Evolutionary conservation across 164 flowering plant genomes (phyloP).

Genomic region (Kingdonia uniflora): DNA sequence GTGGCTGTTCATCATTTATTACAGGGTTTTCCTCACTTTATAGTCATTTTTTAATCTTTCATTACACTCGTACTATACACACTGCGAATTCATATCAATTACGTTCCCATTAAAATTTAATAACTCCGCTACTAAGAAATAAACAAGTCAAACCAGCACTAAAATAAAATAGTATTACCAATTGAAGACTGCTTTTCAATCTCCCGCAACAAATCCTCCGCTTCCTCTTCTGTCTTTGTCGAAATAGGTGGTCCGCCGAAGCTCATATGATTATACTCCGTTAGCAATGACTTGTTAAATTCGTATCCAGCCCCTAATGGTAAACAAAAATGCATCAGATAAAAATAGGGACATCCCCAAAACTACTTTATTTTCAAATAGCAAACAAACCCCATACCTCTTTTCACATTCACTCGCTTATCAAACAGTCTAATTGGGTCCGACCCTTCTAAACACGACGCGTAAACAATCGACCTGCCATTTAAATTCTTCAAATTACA

Average conservation of each 20-base stretch:
- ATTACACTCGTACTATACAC: too few relatives aligned
- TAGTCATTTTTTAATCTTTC: too few relatives aligned
- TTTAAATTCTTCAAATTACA: constrained; percentile 2
- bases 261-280: constrained; percentile 76
- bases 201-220: constrained; percentile 34
- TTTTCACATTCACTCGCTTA: constrained; percentile 55
- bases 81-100: too few relatives aligned
- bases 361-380: too few relatives aligned
- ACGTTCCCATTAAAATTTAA: too few relatives aligned
- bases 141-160: too few relatives aligned
- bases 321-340: neutral
- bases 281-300: constrained; percentile 43
- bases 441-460: constrained; percentile 84
- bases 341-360: too few relatives aligned
- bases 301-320: constrained; percentile 58
- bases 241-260: constrained; percentile 73
- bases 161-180: constrained; percentile 31
- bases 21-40: too few relatives aligned
- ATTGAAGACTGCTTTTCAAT: constrained; percentile 48
- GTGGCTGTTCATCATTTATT: too few relatives aligned
- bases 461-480: constrained; percentile 57
- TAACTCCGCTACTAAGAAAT: too few relatives aligned
- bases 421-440: constrained; percentile 86
- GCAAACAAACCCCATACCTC: constrained; percentile 33
- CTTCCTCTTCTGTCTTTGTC: constrained; percentile 57